Conservation (phyloP, 805 yeast genomes). For the Danielia reshetovae region DNA sequence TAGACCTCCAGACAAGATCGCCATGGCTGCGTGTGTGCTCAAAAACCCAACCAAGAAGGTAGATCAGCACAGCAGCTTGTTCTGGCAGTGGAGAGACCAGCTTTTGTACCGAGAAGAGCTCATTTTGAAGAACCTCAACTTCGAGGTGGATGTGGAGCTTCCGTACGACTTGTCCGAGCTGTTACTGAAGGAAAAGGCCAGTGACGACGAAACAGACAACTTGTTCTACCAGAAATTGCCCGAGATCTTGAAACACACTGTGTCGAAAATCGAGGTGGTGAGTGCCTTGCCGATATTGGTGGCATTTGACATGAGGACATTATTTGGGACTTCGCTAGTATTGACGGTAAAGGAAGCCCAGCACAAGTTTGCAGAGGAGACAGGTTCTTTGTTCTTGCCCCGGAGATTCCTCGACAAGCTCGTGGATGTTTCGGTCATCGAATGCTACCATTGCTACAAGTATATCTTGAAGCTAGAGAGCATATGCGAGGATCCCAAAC, state of each 20-base stretch:
- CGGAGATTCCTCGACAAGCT: slow-evolving; percentile 6
- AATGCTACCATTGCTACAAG: slow-evolving; percentile 13
- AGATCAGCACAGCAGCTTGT: slow-evolving; percentile 37
- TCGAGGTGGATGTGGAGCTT: slow-evolving; percentile 36
- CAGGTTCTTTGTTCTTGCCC: slow-evolving; percentile 9
- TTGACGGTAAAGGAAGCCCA: slow-evolving; percentile 15
- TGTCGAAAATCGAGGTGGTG: slow-evolving; percentile 33
- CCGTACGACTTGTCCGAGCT: slow-evolving; percentile 34
- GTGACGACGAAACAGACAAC: slow-evolving; percentile 7
- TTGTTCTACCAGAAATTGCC: slow-evolving; percentile 10
- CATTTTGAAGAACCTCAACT: slow-evolving; percentile 34
- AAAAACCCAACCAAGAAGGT: slow-evolving; percentile 30
- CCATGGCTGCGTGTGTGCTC: slow-evolving; percentile 32
- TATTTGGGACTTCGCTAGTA: slow-evolving; percentile 26
- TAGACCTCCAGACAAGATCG: slow-evolving; percentile 41
- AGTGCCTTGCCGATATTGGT: slow-evolving; percentile 37
- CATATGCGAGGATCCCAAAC: slow-evolving; percentile 15
- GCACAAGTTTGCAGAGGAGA: slow-evolving; percentile 7
- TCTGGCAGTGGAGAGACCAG: slow-evolving; percentile 46
- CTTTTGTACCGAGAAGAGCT: slow-evolving; percentile 40
- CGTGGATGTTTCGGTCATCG: slow-evolving; percentile 5
- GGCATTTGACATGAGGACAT: slow-evolving; percentile 28
- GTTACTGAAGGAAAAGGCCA: slow-evolving; percentile 11
- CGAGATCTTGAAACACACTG: slow-evolving; percentile 27
- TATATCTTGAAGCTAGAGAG: slow-evolving; percentile 13